phyloP scores from a whole-genome alignment of 352 stramenopile genomes.

The Pythium dissimile region DNA sequence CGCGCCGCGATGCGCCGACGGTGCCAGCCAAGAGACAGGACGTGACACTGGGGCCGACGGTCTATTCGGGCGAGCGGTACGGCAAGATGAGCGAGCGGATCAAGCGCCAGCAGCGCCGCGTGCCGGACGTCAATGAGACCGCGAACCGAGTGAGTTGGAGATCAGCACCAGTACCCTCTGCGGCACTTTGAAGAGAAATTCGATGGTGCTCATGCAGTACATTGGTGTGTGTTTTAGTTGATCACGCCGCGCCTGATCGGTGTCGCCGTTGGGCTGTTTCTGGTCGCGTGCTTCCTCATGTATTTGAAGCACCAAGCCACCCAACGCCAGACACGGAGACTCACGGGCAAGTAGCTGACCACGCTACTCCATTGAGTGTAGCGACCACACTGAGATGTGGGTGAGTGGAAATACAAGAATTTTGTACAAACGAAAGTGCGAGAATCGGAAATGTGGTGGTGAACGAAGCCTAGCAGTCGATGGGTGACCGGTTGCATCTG shows the following conservation, averaged over 20 bases:
- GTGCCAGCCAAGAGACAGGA: conserved; percentile 27
- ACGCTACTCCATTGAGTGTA: not conserved
- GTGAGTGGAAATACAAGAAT: too few species aligned
- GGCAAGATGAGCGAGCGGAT: conserved; percentile 81
- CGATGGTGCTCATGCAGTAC: not conserved
- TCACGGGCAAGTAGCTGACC: not conserved
- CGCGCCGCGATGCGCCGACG: conserved; percentile 28
- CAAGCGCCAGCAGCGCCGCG: conserved; percentile 62
- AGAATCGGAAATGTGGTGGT: too few species aligned
- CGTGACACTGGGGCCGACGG: conserved; percentile 66
- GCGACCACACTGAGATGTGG: not conserved
- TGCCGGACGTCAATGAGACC: conserved; percentile 36
- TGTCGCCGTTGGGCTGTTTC: conserved; percentile 49
- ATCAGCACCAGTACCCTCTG: not conserved
- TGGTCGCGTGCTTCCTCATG: conserved; percentile 49
- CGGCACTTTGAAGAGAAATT: not conserved
- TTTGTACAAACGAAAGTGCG: conserved; percentile 3
- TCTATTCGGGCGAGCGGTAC: conserved; percentile 81
- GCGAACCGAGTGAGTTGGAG: conserved; percentile 30
- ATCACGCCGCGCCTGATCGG: conserved; percentile 56
- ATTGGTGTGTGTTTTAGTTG: conserved; percentile 33
- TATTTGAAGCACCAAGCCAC: conserved; percentile 51
- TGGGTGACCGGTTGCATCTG: too few species aligned
- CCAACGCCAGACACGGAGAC: conserved; percentile 26
- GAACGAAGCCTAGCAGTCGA: too few species aligned